A percentile compares a stretch with the other conserved stretches of the same genome.
These are phyloP conservation scores for Aspergillus versicolor DNA, from an alignment of 2,329 filamentous ascomycete genomes.

Conservation along the genomic window DNA sequence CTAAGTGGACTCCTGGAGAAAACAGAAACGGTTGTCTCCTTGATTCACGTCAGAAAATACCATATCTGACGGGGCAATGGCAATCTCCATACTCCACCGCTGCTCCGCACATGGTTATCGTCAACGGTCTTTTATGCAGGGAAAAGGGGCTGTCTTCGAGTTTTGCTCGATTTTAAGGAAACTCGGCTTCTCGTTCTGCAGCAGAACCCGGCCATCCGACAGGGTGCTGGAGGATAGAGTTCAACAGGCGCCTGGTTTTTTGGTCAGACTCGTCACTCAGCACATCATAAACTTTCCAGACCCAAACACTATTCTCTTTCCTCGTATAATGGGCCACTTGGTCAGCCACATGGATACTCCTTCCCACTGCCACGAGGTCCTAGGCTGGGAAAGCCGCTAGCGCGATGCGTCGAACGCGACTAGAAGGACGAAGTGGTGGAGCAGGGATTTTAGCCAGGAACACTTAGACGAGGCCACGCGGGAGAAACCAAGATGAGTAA, in stretches of 20 bases:
- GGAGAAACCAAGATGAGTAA: not conserved
- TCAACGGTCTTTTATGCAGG: not conserved
- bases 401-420: constrained; percentile 1
- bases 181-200: too few species aligned
- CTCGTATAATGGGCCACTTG: not conserved
- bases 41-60: not conserved
- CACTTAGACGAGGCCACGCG: not conserved
- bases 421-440: constrained; percentile 1
- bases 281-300: not conserved
- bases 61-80: not conserved
- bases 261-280: not conserved
- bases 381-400: not conserved
- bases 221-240: not conserved
- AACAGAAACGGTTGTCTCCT: not conserved
- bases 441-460: constrained; percentile 1
- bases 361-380: not conserved
- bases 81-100: constrained; percentile 8
- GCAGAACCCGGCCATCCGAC: not conserved
- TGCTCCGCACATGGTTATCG: constrained; percentile 4
- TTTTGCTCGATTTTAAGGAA: too few species aligned
- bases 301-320: not conserved
- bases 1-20: not conserved
- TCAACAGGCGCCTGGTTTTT: too few species aligned
- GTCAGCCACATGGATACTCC: not conserved
- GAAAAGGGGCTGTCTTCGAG: not conserved